These are phyloP conservation scores for Kodamaea suecica DNA, from an alignment of 1,139 yeast species.

Conservation along the genomic window DNA sequence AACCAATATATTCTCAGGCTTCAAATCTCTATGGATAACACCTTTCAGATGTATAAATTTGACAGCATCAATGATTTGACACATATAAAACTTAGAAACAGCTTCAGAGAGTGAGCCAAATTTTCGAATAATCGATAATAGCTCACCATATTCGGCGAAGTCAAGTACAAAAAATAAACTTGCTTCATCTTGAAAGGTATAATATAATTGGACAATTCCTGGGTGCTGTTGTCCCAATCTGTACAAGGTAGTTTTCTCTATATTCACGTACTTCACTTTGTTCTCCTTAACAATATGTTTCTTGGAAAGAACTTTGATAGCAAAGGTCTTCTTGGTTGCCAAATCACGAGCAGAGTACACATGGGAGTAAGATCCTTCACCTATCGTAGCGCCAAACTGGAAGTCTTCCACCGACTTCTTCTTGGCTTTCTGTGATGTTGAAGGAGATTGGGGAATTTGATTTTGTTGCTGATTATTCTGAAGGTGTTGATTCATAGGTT, in stretches of 20 bases:
- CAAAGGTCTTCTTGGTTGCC: conserved; percentile 56
- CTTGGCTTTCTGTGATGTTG: conserved; percentile 1
- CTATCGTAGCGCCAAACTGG: conserved; percentile 66
- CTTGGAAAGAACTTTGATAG: conserved; percentile 71
- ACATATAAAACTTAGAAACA: conserved; percentile 48
- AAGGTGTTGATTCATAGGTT: too few relatives aligned
- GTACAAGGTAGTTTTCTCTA: conserved; percentile 73
- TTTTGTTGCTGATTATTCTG: too few relatives aligned
- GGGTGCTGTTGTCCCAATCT: conserved; percentile 63
- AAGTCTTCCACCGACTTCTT: conserved; percentile 59
- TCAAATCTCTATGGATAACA: conserved; percentile 88
- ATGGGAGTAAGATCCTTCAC: conserved; percentile 81
- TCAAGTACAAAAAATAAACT: conserved; percentile 72
- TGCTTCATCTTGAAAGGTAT: conserved; percentile 75
- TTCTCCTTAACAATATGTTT: conserved; percentile 74
- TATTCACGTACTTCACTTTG: conserved; percentile 75
- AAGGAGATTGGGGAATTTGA: neutral
- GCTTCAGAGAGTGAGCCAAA: conserved; percentile 56
- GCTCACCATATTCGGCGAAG: conserved; percentile 78
- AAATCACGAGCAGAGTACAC: conserved; percentile 67
- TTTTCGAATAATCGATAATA: conserved; percentile 58
- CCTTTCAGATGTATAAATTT: conserved; percentile 81
- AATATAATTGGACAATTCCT: conserved; percentile 69
- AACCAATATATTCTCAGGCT: conserved; percentile 88
- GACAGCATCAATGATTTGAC: conserved; percentile 85